Base-by-base conservation (phyloP, 192 early-diverging fungal genomes). In the Rhizoclosmatium globosum region DNA sequence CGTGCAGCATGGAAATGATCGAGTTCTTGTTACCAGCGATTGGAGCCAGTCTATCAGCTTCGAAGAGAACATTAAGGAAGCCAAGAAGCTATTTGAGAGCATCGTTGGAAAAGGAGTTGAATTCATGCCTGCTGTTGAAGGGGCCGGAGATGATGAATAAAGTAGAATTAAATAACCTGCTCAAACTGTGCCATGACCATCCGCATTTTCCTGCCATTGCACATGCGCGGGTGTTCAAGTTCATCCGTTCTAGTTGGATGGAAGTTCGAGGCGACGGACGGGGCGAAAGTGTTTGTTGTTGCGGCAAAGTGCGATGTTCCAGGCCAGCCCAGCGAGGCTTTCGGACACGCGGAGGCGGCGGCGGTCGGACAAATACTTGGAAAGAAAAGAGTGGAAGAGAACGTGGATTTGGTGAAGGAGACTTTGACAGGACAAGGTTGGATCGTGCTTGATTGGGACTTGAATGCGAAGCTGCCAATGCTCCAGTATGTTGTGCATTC, bases 11-110 rank as follows among this genome's bases (percentile, higher is more conserved):
- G 4, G 11, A 7, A 21, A 21, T 4, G 60, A 62, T 62, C 7
- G 21, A 21, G 21, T 71, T 48, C 9, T 71, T n/a, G n/a, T 71
- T 4, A 71, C 69, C 15, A 15, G 38, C 13, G 69, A 71, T 57
- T 31, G 6, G 6, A 21, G 15, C 4, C 47, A 71, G 13, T 15
- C 48, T 11, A 57, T 71, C 19, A 48, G 69, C 6, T 71, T 71
- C 38, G 69, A 71, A 71, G 69, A 56, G 19, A 15, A 15, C 42
- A 7, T 71, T 4, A 46, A 13, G 13, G 69, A 71, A 39, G 69
- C 69, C 9, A 11, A 41, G 50, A 57, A 4, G 6, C 4, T 71
- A n/a, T 71, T 71, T 56, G 50, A 41, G 50, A 4, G 69, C 0
- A 57, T 71, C 1, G 69, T 47, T 15, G 47, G 45, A n/a, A n/a